Conservation (phyloP, 2,329 filamentous ascomycete genomes). For the Helminthosporium solani region DNA sequence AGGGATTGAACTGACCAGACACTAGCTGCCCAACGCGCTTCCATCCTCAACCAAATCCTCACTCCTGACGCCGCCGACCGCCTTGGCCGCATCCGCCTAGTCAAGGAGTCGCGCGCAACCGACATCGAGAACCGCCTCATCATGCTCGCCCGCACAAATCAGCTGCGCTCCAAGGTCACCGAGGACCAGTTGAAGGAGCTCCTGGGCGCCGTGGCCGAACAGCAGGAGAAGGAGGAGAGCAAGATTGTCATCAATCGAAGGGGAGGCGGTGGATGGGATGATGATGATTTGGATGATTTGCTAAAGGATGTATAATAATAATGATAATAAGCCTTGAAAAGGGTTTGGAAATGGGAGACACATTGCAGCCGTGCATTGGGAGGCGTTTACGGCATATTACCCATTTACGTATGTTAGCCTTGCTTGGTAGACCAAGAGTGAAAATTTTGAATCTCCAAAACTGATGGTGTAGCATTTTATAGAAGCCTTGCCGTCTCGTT, state of each 20-base stretch:
- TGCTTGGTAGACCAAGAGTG: not conserved
- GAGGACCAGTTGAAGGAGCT: slow-evolving; percentile 94
- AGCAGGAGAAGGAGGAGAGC: slow-evolving; percentile 59
- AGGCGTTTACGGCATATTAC: slow-evolving; percentile 10
- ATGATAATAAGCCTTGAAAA: too few relatives aligned
- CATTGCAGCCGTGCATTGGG: slow-evolving; percentile 6
- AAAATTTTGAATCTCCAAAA: not conserved
- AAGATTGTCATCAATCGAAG: slow-evolving; percentile 85
- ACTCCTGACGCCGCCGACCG: slow-evolving; percentile 91
- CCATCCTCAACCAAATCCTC: slow-evolving; percentile 88
- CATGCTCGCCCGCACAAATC: slow-evolving; percentile 83
- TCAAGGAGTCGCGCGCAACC: slow-evolving; percentile 86
- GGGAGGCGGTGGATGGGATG: slow-evolving; percentile 79
- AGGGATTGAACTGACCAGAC: too few relatives aligned
- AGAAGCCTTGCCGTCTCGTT: too few relatives aligned
- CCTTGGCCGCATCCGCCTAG: slow-evolving; percentile 88
- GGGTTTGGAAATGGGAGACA: not conserved
- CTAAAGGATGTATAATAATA: slow-evolving; percentile 37
- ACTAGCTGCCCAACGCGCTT: slow-evolving; percentile 70
- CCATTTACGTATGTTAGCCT: too few relatives aligned
- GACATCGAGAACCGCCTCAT: slow-evolving; percentile 93
- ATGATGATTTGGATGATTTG: slow-evolving; percentile 67
- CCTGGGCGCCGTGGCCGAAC: slow-evolving; percentile 77
- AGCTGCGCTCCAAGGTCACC: slow-evolving; percentile 82
- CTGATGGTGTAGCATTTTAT: not conserved